These are phyloP conservation scores for Peronosclerospora sorghi DNA, from an alignment of 352 stramenopile genomes.

Conservation along the genomic window DNA sequence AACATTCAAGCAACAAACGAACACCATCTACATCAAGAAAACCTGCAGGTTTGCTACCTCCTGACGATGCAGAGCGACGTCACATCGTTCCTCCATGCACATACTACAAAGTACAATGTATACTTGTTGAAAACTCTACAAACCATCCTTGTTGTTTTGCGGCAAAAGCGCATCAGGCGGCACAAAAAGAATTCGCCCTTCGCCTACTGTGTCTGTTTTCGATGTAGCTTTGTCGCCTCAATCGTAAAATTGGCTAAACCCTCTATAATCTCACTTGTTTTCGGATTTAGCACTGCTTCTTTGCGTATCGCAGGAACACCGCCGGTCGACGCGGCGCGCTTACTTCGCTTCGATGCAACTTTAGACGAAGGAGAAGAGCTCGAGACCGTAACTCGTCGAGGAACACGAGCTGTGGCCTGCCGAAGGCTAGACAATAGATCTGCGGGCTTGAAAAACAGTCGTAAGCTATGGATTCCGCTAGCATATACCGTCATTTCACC, in stretches of 20 bases:
- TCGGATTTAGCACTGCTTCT: slow-evolving; percentile 9
- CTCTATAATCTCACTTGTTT: slow-evolving; percentile 37
- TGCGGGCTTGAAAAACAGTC: slow-evolving; percentile 57
- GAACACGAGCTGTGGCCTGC: slow-evolving; percentile 14
- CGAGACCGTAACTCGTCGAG: slow-evolving; percentile 7
- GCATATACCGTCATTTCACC: slow-evolving; percentile 54
- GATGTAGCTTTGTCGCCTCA: slow-evolving; percentile 20
- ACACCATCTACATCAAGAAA: too few species aligned
- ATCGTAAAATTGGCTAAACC: slow-evolving; percentile 34
- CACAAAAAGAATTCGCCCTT: neutral
- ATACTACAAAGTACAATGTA: too few species aligned
- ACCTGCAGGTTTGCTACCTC: too few species aligned
- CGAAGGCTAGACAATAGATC: slow-evolving; percentile 44
- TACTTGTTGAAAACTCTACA: too few species aligned
- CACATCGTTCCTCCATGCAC: too few species aligned
- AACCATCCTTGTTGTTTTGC: too few species aligned
- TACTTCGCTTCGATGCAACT: slow-evolving; percentile 1
- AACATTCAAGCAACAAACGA: too few species aligned
- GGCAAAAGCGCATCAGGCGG: too few species aligned
- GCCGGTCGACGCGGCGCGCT: slow-evolving; percentile 10
- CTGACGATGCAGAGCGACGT: too few species aligned
- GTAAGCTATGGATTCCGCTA: slow-evolving; percentile 34
- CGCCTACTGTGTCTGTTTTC: slow-evolving; percentile 19
- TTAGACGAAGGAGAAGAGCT: slow-evolving; percentile 4
- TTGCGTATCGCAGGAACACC: slow-evolving; percentile 13